A percentile compares a stretch with the other conserved stretches of the same genome.
Evolutionary conservation across 139 green algal genomes (phyloP).

Genomic region (Volvox reticuliferus): DNA sequence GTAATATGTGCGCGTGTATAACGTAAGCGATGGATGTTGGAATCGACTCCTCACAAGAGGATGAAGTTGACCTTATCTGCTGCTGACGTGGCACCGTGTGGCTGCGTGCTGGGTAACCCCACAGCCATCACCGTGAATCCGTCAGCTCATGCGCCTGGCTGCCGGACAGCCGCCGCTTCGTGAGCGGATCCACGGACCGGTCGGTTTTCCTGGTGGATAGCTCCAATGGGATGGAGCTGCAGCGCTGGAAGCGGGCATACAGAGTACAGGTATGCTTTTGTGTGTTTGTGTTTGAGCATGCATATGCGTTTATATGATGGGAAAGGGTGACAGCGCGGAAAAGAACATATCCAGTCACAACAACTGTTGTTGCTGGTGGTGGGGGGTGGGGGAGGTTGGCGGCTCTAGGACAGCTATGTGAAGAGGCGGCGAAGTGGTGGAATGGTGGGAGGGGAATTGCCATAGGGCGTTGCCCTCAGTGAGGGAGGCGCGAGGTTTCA

Average conservation of each 20-base stretch:
- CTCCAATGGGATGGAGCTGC: constrained; percentile 60
- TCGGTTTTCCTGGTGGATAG: constrained; percentile 69
- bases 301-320: not conserved
- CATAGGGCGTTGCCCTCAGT: no score
- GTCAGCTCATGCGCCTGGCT: constrained; percentile 86
- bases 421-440: no score
- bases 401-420: no score
- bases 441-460: no score
- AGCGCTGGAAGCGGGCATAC: constrained; percentile 70
- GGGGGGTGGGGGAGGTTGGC: not conserved
- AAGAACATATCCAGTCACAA: no score
- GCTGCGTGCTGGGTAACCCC: not conserved
- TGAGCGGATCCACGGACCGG: constrained; percentile 84
- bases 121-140: constrained; percentile 67
- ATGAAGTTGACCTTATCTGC: no score
- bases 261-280: constrained; percentile 61
- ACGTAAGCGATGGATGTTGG: no score
- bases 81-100: no score
- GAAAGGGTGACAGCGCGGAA: no score
- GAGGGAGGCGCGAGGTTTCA: no score
- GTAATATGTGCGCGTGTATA: no score
- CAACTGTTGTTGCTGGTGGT: not conserved
- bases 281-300: not conserved
- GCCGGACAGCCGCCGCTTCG: constrained; percentile 79
- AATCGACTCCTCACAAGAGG: no score